Percentiles rank a stretch among this genome's conserved stretches.
Evolutionary conservation across 345 rosid species (phyloP).

Genomic region (Hypericum perforatum): DNA sequence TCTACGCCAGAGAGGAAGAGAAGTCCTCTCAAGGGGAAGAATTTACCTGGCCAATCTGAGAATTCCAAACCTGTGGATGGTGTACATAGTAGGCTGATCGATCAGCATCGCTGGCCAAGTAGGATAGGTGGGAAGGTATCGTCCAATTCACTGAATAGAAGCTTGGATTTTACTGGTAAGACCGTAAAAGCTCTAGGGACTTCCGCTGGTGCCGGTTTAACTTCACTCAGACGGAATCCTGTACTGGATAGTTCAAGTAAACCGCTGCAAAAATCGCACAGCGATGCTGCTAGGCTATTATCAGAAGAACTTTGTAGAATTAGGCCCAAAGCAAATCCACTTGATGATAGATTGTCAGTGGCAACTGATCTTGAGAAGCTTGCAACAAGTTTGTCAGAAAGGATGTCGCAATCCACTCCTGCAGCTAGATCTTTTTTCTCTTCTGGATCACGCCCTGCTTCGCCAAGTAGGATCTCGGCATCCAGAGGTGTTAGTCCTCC

Average conservation of each 20-base stretch:
- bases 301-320: conserved; percentile 32
- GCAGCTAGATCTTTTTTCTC: conserved; percentile 41
- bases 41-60: conserved; percentile 71
- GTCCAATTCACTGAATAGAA: conserved; percentile 39
- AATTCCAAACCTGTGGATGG: conserved; percentile 81
- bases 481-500: conserved; percentile 51
- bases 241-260: conserved; percentile 27
- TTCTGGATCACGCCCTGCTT: conserved; percentile 49
- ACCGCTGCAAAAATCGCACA: conserved; percentile 47
- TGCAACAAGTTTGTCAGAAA: conserved; percentile 40
- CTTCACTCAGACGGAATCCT: conserved; percentile 44
- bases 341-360: conserved; percentile 33
- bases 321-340: conserved; percentile 33
- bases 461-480: conserved; percentile 50
- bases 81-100: conserved; percentile 57
- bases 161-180: conserved; percentile 55
- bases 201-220: conserved; percentile 35
- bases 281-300: conserved; percentile 39
- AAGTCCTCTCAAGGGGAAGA: conserved; percentile 81
- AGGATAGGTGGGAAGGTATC: conserved; percentile 54
- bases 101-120: conserved; percentile 93
- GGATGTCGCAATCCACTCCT: conserved; percentile 29
- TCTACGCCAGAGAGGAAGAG: conserved; percentile 71
- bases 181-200: conserved; percentile 27
- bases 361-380: conserved; percentile 34